Evolutionary conservation across 2,329 filamentous ascomycete genomes (phyloP).

Genomic region (Aspergillus ibericus): DNA sequence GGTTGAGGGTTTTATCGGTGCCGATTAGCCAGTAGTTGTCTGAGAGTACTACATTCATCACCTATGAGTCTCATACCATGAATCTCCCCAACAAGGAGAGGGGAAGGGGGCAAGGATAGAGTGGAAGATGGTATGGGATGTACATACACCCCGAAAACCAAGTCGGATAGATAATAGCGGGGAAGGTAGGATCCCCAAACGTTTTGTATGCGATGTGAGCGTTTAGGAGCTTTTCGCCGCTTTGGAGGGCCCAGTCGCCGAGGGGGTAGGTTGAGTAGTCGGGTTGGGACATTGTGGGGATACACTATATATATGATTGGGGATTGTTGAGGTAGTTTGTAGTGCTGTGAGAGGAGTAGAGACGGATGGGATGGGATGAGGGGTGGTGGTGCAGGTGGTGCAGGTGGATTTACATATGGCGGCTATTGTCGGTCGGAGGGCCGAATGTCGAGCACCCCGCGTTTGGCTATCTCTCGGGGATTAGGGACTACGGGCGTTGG

Average conservation of each 20-base stretch:
- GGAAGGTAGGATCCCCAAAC: conserved; percentile 62
- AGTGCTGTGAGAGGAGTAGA: too few relatives aligned
- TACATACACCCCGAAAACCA: conserved; percentile 67
- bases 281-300: conserved; percentile 11
- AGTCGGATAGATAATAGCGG: conserved; percentile 72
- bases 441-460: too few relatives aligned
- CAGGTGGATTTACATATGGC: neutral
- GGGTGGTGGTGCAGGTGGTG: neutral
- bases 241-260: conserved; percentile 67
- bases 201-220: conserved; percentile 77
- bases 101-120: too few relatives aligned
- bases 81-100: too few relatives aligned
- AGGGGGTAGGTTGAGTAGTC: conserved; percentile 57
- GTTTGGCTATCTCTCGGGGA: too few relatives aligned
- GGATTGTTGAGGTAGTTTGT: neutral
- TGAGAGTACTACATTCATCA: conserved; percentile 55
- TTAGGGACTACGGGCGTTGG: too few relatives aligned
- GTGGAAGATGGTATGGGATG: too few relatives aligned
- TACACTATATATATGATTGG: too few relatives aligned
- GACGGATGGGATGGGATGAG: neutral
- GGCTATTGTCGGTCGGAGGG: neutral
- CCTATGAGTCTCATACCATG: too few relatives aligned
- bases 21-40: conserved; percentile 77
- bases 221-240: conserved; percentile 60
- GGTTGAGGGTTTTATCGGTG: conserved; percentile 63